A percentile compares a stretch with the other conserved stretches of the same genome.
phyloP scores from a whole-genome alignment of 176 grass and related monocot genomes.

The Raddia distichophylla region DNA sequence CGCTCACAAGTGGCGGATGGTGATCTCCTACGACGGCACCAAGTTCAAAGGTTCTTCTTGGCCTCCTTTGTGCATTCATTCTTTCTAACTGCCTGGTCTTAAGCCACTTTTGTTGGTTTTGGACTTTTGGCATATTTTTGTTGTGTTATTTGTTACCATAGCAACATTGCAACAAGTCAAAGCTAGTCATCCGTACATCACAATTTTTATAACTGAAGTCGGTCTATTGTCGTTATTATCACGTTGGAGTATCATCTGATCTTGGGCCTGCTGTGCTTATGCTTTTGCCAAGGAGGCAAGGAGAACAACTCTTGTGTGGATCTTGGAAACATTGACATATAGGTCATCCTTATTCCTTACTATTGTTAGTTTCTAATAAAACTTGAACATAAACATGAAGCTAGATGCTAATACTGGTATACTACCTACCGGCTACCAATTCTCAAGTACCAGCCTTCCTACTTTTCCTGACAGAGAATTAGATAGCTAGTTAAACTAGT shows the following conservation, averaged over 20 bases:
- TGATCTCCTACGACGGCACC: constrained; percentile 87
- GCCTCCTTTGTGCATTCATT: neutral
- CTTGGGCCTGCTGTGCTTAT: neutral
- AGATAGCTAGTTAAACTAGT: too few relatives aligned
- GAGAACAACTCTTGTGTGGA: neutral
- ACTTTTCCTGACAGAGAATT: too few relatives aligned
- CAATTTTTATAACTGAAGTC: neutral
- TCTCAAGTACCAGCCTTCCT: too few relatives aligned
- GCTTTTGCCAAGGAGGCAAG: neutral
- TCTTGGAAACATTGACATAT: neutral
- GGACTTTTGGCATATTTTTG: neutral
- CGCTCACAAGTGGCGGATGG: constrained; percentile 75
- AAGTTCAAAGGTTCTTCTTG: constrained; percentile 75
- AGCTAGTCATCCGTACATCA: neutral
- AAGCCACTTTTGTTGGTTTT: neutral
- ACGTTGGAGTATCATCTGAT: neutral
- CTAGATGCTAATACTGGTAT: too few relatives aligned
- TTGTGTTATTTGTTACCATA: neutral
- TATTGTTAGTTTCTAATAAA: too few relatives aligned
- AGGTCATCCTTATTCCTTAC: neutral
- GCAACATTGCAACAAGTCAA: neutral
- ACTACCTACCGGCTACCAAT: too few relatives aligned
- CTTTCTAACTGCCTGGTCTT: too few relatives aligned
- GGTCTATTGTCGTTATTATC: neutral
- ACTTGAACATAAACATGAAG: too few relatives aligned